Evolutionary conservation across 805 yeast genomes (phyloP), one percentile per base, ranked within the genome.

Genomic region (Hemisphaericaspora nanyangensis): DNA sequence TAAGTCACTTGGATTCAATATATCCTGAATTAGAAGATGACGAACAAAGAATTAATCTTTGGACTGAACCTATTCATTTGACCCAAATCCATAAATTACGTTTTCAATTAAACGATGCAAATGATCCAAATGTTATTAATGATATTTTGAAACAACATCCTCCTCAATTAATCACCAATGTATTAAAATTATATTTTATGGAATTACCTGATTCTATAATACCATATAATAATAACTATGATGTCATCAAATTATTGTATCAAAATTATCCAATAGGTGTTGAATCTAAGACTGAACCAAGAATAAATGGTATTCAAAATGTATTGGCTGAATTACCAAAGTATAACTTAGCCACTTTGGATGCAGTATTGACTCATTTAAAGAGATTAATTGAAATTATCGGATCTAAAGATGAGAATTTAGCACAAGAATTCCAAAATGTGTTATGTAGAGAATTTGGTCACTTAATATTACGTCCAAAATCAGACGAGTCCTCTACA

Each of bases 141-240:
- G 64, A 58, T 16, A 54, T 66, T 1, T 56, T 72, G 34, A 55
- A 40, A 46, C 56, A 67, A 7, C 61, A 64, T 37, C 68, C 65
- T 25, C 82, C 88, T 1, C 72, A 79, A 34, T 72, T 78, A 0
- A 74, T 84, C 7, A 82, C 89, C 4, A 77, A 82, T 49, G 79
- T 79, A 3, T 68, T 87, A 48, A 83, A 85, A 55, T 68, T 86
- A 26, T 87, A 84, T 59, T 63, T 87, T 20, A 65, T 86, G 55
- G 95, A 88, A 55, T 68, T 87, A 33, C 95, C 95, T 0, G 87
- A 81, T 45, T 81, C 93, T 2, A 57, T 87, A 30, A 73, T 88
- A 4, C 80, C 91, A 1, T 22, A 22, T 22, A 66, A 73, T 40
- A 76, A 75, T 34, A 65, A 76, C 43, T 83, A 80, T 54, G 93